phyloP scores from a whole-genome alignment of 2,329 filamentous ascomycete species.

The Phialemonium atrogriseum region DNA sequence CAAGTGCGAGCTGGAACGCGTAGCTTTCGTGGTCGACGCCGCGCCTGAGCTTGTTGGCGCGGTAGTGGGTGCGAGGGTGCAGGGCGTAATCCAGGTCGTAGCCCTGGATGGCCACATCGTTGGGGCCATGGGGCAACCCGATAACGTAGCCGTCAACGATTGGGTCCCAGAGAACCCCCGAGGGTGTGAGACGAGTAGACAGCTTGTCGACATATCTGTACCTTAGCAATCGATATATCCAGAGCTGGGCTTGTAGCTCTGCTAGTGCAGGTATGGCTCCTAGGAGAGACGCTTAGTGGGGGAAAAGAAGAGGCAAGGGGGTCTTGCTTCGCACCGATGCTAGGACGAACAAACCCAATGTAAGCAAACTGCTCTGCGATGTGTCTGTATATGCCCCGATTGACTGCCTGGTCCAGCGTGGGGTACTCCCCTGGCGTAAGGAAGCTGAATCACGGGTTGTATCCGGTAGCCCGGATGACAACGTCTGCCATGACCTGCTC shows the following conservation, averaged over 20 bases:
- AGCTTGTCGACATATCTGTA: slow-evolving; percentile 15
- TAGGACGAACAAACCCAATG: slow-evolving; percentile 38
- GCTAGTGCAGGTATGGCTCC: slow-evolving; percentile 39
- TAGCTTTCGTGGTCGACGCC: slow-evolving; percentile 42
- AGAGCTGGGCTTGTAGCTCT: slow-evolving; percentile 40
- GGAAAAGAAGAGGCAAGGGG: not conserved
- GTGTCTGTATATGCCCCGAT: slow-evolving; percentile 41
- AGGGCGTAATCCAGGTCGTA: slow-evolving; percentile 34
- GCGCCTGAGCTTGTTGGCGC: slow-evolving; percentile 24
- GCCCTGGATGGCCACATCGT: slow-evolving; percentile 16
- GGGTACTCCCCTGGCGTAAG: slow-evolving; percentile 28
- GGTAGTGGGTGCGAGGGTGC: slow-evolving; percentile 22
- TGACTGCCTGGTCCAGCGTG: slow-evolving; percentile 35
- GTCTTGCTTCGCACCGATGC: slow-evolving; percentile 28
- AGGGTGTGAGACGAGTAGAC: not conserved
- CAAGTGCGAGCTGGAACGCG: slow-evolving; percentile 38
- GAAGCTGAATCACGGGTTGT: slow-evolving; percentile 26
- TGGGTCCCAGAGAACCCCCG: not conserved
- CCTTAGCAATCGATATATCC: slow-evolving; percentile 32
- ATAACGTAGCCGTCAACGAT: not conserved
- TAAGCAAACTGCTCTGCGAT: slow-evolving; percentile 31
- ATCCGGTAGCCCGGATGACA: slow-evolving; percentile 28
- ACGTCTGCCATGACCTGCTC: slow-evolving; percentile 23
- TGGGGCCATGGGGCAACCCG: not conserved
- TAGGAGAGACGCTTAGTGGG: slow-evolving; percentile 1